Percentiles rank a stretch among this genome's conserved stretches.
These are phyloP conservation scores for Olyra latifolia DNA, from an alignment of 176 grass and related monocot species.

Conservation along the genomic window DNA sequence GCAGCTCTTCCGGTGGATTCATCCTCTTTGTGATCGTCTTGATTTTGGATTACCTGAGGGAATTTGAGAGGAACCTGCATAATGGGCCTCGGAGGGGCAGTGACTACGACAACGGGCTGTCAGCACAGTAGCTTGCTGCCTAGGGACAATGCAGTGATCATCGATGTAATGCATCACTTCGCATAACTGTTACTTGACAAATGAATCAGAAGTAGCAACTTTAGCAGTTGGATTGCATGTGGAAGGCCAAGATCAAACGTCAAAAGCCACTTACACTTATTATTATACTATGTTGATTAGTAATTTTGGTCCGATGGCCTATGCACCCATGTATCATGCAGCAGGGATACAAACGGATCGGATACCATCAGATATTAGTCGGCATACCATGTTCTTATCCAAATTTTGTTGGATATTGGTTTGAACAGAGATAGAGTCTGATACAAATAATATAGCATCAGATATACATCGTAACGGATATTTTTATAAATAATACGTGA, in stretches of 20 bases:
- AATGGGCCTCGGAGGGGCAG: slow-evolving; percentile 35
- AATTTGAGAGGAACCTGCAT: slow-evolving; percentile 53
- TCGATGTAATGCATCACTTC: too few species aligned
- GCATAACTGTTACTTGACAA: too few species aligned
- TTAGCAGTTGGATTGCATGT: background rate
- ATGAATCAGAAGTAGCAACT: background rate
- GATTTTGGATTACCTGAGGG: slow-evolving; percentile 52
- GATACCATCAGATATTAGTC: too few species aligned
- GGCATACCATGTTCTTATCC: too few species aligned
- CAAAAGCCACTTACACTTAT: background rate
- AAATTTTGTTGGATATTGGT: too few species aligned
- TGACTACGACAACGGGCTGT: slow-evolving; percentile 34
- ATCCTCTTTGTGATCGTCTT: slow-evolving; percentile 52
- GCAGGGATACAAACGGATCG: too few species aligned
- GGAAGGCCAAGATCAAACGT: background rate
- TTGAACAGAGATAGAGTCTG: too few species aligned
- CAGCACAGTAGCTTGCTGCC: slow-evolving; percentile 10
- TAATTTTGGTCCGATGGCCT: background rate
- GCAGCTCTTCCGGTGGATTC: slow-evolving; percentile 47
- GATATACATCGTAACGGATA: too few species aligned
- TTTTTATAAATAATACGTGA: too few species aligned
- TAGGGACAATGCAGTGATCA: background rate
- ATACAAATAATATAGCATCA: too few species aligned
- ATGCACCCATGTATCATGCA: too few species aligned
- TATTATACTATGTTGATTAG: background rate